These are phyloP conservation scores for Cicer pinnatifidum DNA, from an alignment of 306 rosid genomes.

Conservation along the genomic window DNA sequence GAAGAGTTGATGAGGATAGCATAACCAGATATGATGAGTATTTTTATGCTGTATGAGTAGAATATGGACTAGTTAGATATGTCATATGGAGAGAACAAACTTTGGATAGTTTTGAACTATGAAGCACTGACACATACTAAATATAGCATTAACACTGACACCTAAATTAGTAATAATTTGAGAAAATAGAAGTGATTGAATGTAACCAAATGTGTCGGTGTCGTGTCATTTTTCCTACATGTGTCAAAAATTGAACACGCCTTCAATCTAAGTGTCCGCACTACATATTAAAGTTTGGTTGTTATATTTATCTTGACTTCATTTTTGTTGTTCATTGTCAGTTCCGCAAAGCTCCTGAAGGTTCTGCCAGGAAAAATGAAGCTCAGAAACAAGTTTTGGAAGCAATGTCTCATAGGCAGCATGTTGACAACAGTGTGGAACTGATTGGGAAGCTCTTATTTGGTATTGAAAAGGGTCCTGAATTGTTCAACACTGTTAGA, in stretches of 20 bases:
- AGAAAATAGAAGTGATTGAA: no score
- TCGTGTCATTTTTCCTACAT: no score
- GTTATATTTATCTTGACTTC: conserved; percentile 9
- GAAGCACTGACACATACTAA: no score
- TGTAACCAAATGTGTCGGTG: no score
- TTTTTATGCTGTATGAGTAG: conserved; percentile 14
- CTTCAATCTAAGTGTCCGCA: no score
- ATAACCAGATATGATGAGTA: conserved; percentile 1
- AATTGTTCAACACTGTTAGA: conserved; percentile 61
- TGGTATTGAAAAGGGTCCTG: conserved; percentile 77
- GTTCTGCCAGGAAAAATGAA: conserved; percentile 66
- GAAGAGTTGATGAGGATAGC: neutral
- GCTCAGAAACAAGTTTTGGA: conserved; percentile 87
- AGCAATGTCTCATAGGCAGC: conserved; percentile 87
- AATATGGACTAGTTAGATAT: neutral
- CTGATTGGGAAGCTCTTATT: conserved; percentile 79
- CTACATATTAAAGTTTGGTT: neutral
- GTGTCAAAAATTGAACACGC: no score
- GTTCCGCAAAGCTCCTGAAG: conserved; percentile 90
- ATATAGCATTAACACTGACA: no score
- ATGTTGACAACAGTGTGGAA: conserved; percentile 74
- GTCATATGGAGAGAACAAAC: neutral
- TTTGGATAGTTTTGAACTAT: no score
- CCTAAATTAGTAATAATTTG: no score
- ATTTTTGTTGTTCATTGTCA: conserved; percentile 46